These are phyloP conservation scores for Pluteus cervinus DNA, from an alignment of 768 basidiomycete genomes.

Conservation along the genomic window DNA sequence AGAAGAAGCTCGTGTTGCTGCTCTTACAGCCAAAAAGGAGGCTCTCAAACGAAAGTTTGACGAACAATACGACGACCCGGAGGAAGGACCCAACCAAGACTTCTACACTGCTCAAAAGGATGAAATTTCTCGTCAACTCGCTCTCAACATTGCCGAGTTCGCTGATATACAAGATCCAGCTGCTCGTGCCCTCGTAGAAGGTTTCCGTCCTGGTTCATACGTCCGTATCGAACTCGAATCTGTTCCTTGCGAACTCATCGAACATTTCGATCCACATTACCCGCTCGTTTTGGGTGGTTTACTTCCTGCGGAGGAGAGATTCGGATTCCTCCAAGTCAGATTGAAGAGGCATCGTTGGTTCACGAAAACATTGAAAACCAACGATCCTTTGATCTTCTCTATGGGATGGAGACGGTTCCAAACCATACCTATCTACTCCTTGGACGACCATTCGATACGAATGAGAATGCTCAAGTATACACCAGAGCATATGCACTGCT, in stretches of 20 bases:
- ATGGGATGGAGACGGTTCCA: constrained; percentile 99
- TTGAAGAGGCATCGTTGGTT: constrained; percentile 98
- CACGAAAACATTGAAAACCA: constrained; percentile 86
- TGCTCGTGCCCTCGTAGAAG: constrained; percentile 78
- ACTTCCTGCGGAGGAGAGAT: constrained; percentile 82
- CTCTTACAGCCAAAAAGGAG: constrained; percentile 83
- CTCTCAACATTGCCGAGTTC: constrained; percentile 83
- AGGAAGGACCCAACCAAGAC: constrained; percentile 60
- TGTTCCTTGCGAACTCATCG: constrained; percentile 89
- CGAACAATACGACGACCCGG: constrained; percentile 91
- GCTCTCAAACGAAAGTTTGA: constrained; percentile 92
- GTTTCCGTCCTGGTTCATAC: constrained; percentile 85
- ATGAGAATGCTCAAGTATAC: constrained; percentile 99
- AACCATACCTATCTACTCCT: constrained; percentile 87
- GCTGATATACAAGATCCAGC: constrained; percentile 64
- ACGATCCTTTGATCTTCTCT: constrained; percentile 94
- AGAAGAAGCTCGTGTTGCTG: constrained; percentile 36
- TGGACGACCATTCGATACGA: constrained; percentile 96
- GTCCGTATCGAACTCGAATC: constrained; percentile 83
- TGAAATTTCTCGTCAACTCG: constrained; percentile 80
- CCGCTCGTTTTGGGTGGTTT: constrained; percentile 93
- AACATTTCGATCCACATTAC: constrained; percentile 87
- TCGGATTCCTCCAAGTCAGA: constrained; percentile 91
- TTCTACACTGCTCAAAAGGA: constrained; percentile 93
- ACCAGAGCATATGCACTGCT: constrained; percentile 99